These are phyloP conservation scores for Cladobotryum mycophilum DNA, from an alignment of 2,329 filamentous ascomycete genomes.

Conservation along the genomic window DNA sequence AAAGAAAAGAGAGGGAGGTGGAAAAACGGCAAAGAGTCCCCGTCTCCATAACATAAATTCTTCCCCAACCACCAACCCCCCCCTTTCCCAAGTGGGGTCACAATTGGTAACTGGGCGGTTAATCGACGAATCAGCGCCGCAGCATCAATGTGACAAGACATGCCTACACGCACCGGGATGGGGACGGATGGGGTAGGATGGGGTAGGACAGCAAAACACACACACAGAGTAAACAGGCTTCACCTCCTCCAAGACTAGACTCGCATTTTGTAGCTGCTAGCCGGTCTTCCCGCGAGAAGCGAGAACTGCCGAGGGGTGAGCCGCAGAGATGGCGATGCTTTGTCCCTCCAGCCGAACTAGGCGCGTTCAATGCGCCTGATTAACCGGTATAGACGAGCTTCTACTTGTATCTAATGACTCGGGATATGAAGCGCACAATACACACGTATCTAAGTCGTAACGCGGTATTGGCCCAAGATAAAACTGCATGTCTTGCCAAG, in stretches of 20 bases:
- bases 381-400: background rate
- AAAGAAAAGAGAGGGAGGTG: no score
- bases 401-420: background rate
- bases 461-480: background rate
- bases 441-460: background rate
- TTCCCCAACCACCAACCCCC: no score
- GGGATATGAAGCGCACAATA: background rate
- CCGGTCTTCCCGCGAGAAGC: slow-evolving; percentile 4
- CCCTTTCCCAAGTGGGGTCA: no score
- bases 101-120: slow-evolving; percentile 7
- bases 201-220: no score
- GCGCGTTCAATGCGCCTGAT: background rate
- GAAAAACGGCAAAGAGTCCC: no score
- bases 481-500: no score
- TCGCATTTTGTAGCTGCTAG: background rate
- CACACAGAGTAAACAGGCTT: no score
- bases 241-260: no score
- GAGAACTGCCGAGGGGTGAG: background rate
- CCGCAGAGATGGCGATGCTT: background rate
- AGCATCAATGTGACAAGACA: slow-evolving; percentile 5
- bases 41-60: no score
- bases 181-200: background rate
- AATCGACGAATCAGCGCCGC: slow-evolving; percentile 7
- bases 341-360: background rate
- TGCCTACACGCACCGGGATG: slow-evolving; percentile 3